phyloP scores from a whole-genome alignment of 345 rosid species.

The Erysimum cheiranthoides region DNA sequence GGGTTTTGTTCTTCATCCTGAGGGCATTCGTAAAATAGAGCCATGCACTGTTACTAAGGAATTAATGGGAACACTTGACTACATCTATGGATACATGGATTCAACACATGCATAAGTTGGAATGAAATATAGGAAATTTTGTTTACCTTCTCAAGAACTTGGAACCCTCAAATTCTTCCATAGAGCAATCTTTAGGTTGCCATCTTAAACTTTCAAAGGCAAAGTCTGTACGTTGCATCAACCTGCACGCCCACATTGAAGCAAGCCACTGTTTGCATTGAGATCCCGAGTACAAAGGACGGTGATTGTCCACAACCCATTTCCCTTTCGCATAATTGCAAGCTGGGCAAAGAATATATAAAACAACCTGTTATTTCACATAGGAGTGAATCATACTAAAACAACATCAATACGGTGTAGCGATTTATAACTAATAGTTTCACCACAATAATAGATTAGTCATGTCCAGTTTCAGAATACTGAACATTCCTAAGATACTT shows the following conservation, averaged over 20 bases:
- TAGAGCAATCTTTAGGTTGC: constrained; percentile 85
- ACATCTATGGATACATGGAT: constrained; percentile 6
- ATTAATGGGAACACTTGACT: constrained; percentile 21
- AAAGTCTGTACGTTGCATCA: constrained; percentile 88
- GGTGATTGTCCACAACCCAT: constrained; percentile 80
- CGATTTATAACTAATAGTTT: constrained; percentile 1
- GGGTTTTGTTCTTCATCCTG: constrained; percentile 76
- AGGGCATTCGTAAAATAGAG: constrained; percentile 31
- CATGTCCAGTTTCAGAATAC: constrained; percentile 26
- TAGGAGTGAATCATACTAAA: constrained; percentile 3
- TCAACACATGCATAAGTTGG: constrained; percentile 20
- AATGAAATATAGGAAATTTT: not conserved
- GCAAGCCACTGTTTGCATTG: constrained; percentile 92
- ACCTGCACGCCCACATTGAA: constrained; percentile 90
- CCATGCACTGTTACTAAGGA: constrained; percentile 33
- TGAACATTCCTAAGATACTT: constrained; percentile 19
- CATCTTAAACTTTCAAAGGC: constrained; percentile 76
- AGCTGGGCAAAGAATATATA: constrained; percentile 40
- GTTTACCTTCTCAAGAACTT: constrained; percentile 80
- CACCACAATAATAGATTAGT: constrained; percentile 15
- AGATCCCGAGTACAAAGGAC: constrained; percentile 81
- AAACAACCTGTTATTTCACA: constrained; percentile 22
- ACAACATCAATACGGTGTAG: not conserved
- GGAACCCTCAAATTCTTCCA: constrained; percentile 77
- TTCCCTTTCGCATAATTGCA: constrained; percentile 90